A percentile compares a stretch with the other conserved stretches of the same genome.
Conservation (phyloP, 805 yeast genomes). For the Pichia insulana region DNA sequence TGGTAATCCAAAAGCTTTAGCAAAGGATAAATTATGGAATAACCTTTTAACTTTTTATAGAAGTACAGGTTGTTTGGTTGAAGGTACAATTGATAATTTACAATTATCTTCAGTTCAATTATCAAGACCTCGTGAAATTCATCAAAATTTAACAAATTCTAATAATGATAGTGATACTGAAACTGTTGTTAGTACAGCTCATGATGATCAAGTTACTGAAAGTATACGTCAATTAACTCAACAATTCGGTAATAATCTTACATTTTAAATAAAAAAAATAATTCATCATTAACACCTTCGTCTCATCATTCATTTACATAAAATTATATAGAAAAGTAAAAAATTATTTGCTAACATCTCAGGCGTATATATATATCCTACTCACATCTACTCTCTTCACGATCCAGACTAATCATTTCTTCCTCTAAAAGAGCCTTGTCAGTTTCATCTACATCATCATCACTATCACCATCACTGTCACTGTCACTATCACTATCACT, state of each 20-base stretch:
- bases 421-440: too few relatives aligned
- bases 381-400: not conserved
- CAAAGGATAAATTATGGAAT: conserved; percentile 69
- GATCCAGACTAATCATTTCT: too few relatives aligned
- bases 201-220: conserved; percentile 6
- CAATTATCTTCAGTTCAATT: conserved; percentile 61
- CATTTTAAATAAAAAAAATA: conserved; percentile 10
- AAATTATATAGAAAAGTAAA: too few relatives aligned
- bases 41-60: conserved; percentile 68
- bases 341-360: too few relatives aligned
- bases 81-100: conserved; percentile 75
- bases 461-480: not conserved
- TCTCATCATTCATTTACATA: not conserved
- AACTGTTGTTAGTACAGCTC: conserved; percentile 5
- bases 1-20: conserved; percentile 76
- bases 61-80: conserved; percentile 81
- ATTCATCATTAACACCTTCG: not conserved
- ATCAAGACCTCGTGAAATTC: conserved; percentile 10
- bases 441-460: not conserved
- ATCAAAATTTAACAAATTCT: too few relatives aligned
- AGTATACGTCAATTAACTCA: conserved; percentile 30
- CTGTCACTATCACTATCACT: conserved; percentile 1
- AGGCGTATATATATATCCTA: too few relatives aligned
- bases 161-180: too few relatives aligned
- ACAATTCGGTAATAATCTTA: conserved; percentile 31